Conservation (phyloP, 805 yeast genomes). For the Candida quercuum region DNA sequence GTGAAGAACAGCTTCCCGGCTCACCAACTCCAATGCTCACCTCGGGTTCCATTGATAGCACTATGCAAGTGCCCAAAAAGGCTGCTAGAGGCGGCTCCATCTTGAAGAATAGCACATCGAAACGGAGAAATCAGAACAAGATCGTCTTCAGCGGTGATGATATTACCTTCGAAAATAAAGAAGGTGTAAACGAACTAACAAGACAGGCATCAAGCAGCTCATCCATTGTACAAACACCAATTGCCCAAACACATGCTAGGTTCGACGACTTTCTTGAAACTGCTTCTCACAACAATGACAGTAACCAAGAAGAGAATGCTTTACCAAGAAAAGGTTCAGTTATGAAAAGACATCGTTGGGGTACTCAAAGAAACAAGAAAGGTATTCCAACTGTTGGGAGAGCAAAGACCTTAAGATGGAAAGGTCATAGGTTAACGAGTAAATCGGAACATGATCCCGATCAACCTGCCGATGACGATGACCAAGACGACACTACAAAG, state of each 20-base stretch:
- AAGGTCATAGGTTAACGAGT: slow-evolving; percentile 17
- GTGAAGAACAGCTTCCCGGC: slow-evolving; percentile 6
- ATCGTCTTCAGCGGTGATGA: slow-evolving; percentile 20
- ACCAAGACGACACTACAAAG: slow-evolving; percentile 26
- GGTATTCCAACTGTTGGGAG: slow-evolving; percentile 62
- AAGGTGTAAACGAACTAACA: slow-evolving; percentile 12
- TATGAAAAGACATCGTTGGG: slow-evolving; percentile 84
- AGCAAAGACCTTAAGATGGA: slow-evolving; percentile 55
- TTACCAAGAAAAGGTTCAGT: slow-evolving; percentile 37
- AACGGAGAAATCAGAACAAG: slow-evolving; percentile 15
- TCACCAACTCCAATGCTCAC: background rate
- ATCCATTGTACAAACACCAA: slow-evolving; percentile 23
- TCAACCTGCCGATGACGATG: slow-evolving; percentile 27
- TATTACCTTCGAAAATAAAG: slow-evolving; percentile 15
- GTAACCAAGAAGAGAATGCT: slow-evolving; percentile 7
- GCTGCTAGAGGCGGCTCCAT: slow-evolving; percentile 17
- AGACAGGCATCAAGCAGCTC: slow-evolving; percentile 14
- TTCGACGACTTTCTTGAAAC: slow-evolving; percentile 19
- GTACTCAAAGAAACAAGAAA: slow-evolving; percentile 73
- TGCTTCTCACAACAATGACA: background rate
- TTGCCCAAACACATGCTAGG: slow-evolving; percentile 16
- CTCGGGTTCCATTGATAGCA: background rate
- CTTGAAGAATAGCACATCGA: slow-evolving; percentile 11
- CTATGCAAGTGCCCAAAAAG: slow-evolving; percentile 8
- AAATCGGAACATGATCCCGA: slow-evolving; percentile 27